Conservation (phyloP, 108 stramenopile species). For the Conticribra weissflogii region DNA sequence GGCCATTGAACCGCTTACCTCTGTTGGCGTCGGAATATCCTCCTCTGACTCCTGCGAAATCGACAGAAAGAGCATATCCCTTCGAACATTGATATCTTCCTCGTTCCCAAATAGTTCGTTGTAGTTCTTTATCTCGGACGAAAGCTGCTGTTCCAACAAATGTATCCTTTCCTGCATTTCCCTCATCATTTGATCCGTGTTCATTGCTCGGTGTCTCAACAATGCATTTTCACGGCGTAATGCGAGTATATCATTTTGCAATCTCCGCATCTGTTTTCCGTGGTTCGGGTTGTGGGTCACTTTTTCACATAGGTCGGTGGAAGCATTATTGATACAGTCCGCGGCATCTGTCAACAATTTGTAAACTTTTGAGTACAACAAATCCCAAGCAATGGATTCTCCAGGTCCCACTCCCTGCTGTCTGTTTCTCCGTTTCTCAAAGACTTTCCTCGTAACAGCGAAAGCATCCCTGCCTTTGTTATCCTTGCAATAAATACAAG, state of each 20-base stretch:
- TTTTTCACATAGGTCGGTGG: too few species aligned
- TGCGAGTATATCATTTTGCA: conserved; percentile 16
- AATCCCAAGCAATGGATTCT: too few species aligned
- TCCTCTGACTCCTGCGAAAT: not conserved
- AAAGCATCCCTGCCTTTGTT: conserved; percentile 34
- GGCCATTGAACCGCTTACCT: too few species aligned
- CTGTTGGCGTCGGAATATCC: too few species aligned
- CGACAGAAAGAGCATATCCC: not conserved
- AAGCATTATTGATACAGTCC: too few species aligned
- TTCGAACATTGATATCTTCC: conserved; percentile 9
- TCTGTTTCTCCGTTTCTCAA: conserved; percentile 13
- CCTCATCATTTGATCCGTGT: conserved; percentile 3
- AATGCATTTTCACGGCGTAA: conserved; percentile 26
- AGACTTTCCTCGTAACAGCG: conserved; percentile 18
- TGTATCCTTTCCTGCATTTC: conserved; percentile 23
- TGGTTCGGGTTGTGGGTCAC: too few species aligned
- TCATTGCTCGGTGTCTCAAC: conserved; percentile 17
- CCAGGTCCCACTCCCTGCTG: too few species aligned
- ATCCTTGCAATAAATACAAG: conserved; percentile 32
- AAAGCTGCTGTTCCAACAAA: conserved; percentile 10
- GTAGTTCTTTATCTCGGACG: conserved; percentile 15
- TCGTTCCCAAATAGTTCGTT: conserved; percentile 11
- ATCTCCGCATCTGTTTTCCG: conserved; percentile 3
- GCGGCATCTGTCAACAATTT: conserved; percentile 19
- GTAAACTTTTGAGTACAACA: conserved; percentile 15